These are phyloP conservation scores for Phytophthora kernoviae DNA, from an alignment of 352 stramenopile species.

Conservation along the genomic window DNA sequence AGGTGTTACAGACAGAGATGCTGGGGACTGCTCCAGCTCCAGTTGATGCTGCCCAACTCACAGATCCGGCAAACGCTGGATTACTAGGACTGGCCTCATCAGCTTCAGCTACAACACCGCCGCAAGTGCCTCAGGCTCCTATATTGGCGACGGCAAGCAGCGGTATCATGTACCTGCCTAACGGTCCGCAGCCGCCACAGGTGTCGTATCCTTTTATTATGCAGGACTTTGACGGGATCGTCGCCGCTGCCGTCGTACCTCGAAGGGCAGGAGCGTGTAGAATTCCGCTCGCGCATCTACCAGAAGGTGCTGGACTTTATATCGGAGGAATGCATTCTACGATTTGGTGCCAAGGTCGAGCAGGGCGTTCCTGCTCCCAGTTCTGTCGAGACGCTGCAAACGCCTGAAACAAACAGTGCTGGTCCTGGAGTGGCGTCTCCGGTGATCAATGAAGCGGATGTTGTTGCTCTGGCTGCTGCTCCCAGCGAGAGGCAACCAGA, in stretches of 20 bases:
- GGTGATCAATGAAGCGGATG: constrained; percentile 6
- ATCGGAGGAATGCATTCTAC: constrained; percentile 77
- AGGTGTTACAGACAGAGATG: background rate
- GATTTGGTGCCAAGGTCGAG: constrained; percentile 38
- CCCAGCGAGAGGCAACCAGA: constrained; percentile 4
- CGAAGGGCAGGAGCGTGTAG: constrained; percentile 68
- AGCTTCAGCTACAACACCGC: background rate
- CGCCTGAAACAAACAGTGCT: constrained; percentile 1
- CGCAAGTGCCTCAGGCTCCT: background rate
- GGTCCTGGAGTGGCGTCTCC: constrained; percentile 10
- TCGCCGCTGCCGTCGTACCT: constrained; percentile 76
- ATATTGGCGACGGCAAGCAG: constrained; percentile 14
- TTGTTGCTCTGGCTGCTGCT: background rate
- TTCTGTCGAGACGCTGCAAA: background rate
- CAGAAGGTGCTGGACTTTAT: constrained; percentile 87
- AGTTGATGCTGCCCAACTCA: background rate
- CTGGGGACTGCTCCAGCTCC: background rate
- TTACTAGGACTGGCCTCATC: constrained; percentile 12
- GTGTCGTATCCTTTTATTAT: constrained; percentile 56
- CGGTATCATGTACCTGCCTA: constrained; percentile 49
- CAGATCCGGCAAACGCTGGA: background rate
- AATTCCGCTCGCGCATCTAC: constrained; percentile 81
- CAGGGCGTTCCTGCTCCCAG: background rate
- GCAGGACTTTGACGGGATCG: constrained; percentile 82
- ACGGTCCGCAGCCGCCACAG: constrained; percentile 59